Evolutionary conservation across 2,329 filamentous ascomycete genomes (phyloP).

Genomic region (Didymella lethalis): DNA sequence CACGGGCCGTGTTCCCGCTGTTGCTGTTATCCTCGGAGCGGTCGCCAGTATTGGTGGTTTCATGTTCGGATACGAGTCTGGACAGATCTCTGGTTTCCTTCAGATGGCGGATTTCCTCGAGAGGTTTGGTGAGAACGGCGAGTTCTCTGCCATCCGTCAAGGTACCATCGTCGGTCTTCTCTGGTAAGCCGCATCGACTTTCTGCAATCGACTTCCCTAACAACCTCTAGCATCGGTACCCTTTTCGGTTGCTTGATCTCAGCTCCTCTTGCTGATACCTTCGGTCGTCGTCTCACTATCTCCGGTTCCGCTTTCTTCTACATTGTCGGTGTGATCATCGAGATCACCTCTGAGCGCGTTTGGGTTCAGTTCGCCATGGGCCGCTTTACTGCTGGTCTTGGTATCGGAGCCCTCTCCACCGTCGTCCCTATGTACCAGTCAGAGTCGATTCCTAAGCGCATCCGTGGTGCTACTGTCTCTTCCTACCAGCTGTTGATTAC

Average conservation of each 20-base stretch:
- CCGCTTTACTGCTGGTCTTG: conserved; percentile 69
- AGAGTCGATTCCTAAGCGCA: conserved; percentile 69
- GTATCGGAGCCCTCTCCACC: conserved; percentile 70
- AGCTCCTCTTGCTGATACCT: conserved; percentile 66
- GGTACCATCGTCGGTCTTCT: conserved; percentile 50
- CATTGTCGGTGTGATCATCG: conserved; percentile 69
- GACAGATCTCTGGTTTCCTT: conserved; percentile 44
- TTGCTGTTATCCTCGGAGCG: conserved; percentile 43
- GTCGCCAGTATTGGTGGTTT: conserved; percentile 48
- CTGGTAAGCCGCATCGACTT: conserved; percentile 31
- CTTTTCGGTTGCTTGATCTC: conserved; percentile 72
- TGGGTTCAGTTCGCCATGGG: conserved; percentile 73
- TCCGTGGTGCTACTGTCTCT: conserved; percentile 69
- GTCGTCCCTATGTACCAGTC: conserved; percentile 68
- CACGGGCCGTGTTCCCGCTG: conserved; percentile 36
- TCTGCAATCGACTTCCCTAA: conserved; percentile 12
- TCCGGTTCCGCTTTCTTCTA: conserved; percentile 68
- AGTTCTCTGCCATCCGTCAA: conserved; percentile 45
- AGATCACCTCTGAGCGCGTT: conserved; percentile 64
- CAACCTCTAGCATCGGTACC: conserved; percentile 63
- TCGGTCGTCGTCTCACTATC: conserved; percentile 70
- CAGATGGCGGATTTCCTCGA: conserved; percentile 47
- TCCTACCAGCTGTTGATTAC: conserved; percentile 75
- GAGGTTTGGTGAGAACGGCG: conserved; percentile 44
- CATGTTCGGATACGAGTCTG: conserved; percentile 46